Base-by-base conservation (phyloP, 225 moss, liverwort and hornwort species). In the Thuidium tamariscinum region DNA sequence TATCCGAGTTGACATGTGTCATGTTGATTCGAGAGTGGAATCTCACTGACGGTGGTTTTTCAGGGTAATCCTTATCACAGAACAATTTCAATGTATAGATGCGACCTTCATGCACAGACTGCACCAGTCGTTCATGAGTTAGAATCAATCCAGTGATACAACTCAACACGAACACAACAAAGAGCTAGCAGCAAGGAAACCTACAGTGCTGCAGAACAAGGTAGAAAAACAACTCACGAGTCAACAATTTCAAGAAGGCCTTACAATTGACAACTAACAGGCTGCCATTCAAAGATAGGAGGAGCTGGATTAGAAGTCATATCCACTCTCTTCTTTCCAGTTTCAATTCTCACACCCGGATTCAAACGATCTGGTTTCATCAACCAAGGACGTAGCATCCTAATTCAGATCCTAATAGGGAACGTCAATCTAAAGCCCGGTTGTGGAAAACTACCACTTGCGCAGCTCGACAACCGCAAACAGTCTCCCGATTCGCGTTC, bases 101-200 rank as follows among this genome's bases (percentile, higher is more conserved):
- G 82, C 97, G 97, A 79, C 97, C 97, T 48, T 97, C 97, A 39
- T 97, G 97, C 64, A 97, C 97, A 69, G 97, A 97, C 96, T 97
- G 95, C 88, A 88, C 79, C 88, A 89, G 42, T 77, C 69, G 71
- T 37, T 65, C 13, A 84, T 74, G 41, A 63, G 66, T 91, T 46
- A 89, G 48, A 82, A 85, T 29, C 46, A 70, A 10, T 54, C 73
- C 81, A 70, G 42, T 42, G 22, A 48, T 14, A 49, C 25, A 14
- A 46, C 9, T 49, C 1, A 48, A 48, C n/a, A 48, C 17, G 26
- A 65, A 34, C 64, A 34, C 34, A 81, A 49, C 34, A 81, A 46
- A 3, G 4, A 41, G 41, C 41, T 42, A 42, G 27, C 41, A 57
- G 57, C 18, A 12, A 29, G 44, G 13, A 44, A 61, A 44, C 61